Conservation (phyloP, 306 rosid genomes). For the Trifolium fragiferum region DNA sequence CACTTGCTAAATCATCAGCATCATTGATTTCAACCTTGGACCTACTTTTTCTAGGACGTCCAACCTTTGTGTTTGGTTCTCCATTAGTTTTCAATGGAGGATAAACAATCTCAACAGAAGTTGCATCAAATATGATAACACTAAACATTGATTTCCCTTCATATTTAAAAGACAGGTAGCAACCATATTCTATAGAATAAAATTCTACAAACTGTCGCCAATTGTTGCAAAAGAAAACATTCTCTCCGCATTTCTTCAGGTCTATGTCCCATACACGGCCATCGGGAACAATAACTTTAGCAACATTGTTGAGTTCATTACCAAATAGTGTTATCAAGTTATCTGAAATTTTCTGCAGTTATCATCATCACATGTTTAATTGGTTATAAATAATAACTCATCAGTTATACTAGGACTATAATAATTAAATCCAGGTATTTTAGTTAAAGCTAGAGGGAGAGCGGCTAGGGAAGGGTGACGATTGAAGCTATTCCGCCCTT, state of each 20-base stretch:
- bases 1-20: too few relatives aligned
- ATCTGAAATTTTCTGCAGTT: conserved; percentile 40
- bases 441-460: too few relatives aligned
- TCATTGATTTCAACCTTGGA: too few relatives aligned
- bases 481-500: too few relatives aligned
- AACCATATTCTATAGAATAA: conserved; percentile 34
- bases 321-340: conserved; percentile 18
- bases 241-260: conserved; percentile 17
- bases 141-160: conserved; percentile 37
- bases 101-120: conserved; percentile 42
- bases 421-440: too few relatives aligned
- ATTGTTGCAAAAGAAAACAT: conserved; percentile 10
- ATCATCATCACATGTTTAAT: too few relatives aligned
- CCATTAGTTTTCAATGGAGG: conserved; percentile 34
- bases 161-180: conserved; percentile 33
- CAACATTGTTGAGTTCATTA: conserved; percentile 28
- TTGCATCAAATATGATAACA: conserved; percentile 41
- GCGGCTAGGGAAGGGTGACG: too few relatives aligned
- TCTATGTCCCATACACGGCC: conserved; percentile 29
- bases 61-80: neutral
- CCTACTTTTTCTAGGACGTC: neutral
- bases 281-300: conserved; percentile 31
- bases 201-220: conserved; percentile 38
- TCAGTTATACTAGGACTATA: too few relatives aligned
- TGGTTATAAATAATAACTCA: neutral